Base-by-base conservation (phyloP, 2,329 filamentous ascomycete genomes). In the Aureobasidium vineae region DNA sequence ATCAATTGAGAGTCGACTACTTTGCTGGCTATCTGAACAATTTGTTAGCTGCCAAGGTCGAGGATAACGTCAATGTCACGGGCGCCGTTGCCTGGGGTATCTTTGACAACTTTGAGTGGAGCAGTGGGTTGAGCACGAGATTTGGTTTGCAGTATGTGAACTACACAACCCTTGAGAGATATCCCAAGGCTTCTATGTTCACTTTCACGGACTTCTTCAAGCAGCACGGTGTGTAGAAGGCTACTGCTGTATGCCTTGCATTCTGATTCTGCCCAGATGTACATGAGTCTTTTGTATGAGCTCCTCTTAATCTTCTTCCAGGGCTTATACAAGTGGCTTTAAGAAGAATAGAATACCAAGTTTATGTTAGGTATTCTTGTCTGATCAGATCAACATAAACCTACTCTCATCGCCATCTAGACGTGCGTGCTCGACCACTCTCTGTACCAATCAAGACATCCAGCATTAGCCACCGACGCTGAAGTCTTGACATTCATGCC, bases 401-500 rank as follows among this genome's bases (percentile, higher is more conserved):
- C 49, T 31, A 11, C 15, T 16, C 3, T 16, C 3, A 40, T 23
- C 21, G 16, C 13, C 47, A 26, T 21, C 38, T 47, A 69, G 15
- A 45, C 28, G 38, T 89, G 80, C 60, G 79, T 79, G 69, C 77
- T 79, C 15, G 89, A 86, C 94, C 94, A 98, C 38, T 84, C 79
- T 70, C 86, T 84, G 78, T 97, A 98, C 90, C 92, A 98, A 47
- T 91, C 89, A 70, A 99, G 78, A 70, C 93, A 92, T 71, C 89
- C 90, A 1, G 90, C 88, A 76, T 98, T 98, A 5, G 92, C 91
- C n/a, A 98, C 93, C 73, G 91, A 96, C 0, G 93, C 92, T 57
- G 92, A 92, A 0, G 91, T 95, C 81, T 92, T 93, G 70, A 97
- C 87, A 63, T 91, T 86, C 77, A 93, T 81, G 0, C 93, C 94